Conservation (phyloP, 495 filamentous ascomycete species). For the Hypoxylon subgilvum region DNA sequence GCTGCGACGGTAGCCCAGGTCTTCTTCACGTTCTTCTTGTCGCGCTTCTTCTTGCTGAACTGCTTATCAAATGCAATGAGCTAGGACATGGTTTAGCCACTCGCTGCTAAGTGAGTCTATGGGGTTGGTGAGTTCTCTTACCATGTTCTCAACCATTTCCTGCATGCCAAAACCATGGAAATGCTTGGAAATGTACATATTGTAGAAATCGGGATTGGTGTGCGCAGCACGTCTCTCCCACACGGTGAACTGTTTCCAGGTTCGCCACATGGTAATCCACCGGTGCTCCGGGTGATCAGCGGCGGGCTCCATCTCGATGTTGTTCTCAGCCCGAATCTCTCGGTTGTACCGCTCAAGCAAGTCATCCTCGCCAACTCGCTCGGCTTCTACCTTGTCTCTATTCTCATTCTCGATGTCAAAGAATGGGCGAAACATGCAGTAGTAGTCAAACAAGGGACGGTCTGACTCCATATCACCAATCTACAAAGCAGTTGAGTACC, state of each 20-base stretch:
- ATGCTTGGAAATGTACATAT: constrained; percentile 20
- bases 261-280: constrained; percentile 33
- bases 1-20: constrained; percentile 31
- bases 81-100: constrained; percentile 2
- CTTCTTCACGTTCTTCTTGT: constrained; percentile 19
- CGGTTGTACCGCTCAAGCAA: constrained; percentile 21
- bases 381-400: constrained; percentile 17
- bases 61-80: constrained; percentile 27
- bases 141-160: constrained; percentile 32
- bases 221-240: constrained; percentile 30
- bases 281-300: constrained; percentile 22
- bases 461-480: constrained; percentile 5
- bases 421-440: constrained; percentile 31
- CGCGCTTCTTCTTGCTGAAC: constrained; percentile 27
- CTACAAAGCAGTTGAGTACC: constrained; percentile 10
- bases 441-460: constrained; percentile 21
- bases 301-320: constrained; percentile 31
- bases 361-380: constrained; percentile 24
- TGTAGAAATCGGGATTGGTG: constrained; percentile 32
- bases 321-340: constrained; percentile 16
- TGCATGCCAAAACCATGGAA: constrained; percentile 32
- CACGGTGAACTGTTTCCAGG: constrained; percentile 26
- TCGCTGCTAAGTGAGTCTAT: background rate
- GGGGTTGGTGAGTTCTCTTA: constrained; percentile 3
- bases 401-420: constrained; percentile 35